phyloP scores from a whole-genome alignment of 2,329 filamentous ascomycete species.

The Raffaelea albimanens region DNA sequence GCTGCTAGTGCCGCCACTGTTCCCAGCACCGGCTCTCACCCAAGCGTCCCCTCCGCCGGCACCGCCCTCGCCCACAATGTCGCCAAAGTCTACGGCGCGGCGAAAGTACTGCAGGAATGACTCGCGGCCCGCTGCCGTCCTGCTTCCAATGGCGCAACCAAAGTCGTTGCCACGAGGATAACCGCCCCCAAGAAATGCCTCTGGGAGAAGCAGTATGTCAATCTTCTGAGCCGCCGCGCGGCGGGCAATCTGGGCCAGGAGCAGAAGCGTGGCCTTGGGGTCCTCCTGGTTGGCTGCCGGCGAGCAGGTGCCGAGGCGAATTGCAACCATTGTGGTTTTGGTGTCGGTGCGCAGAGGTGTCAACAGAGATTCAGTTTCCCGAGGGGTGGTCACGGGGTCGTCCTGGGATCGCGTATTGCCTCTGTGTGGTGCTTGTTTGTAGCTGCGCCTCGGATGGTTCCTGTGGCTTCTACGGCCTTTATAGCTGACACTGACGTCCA shows the following conservation, averaged over 20 bases:
- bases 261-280: slow-evolving; percentile 51
- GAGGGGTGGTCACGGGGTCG: too few species aligned
- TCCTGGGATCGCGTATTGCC: too few species aligned
- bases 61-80: slow-evolving; percentile 49
- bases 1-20: slow-evolving; percentile 8
- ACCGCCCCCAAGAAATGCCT: slow-evolving; percentile 75
- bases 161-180: slow-evolving; percentile 79
- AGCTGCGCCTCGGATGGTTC: too few species aligned
- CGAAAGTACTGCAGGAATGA: slow-evolving; percentile 78
- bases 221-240: slow-evolving; percentile 46
- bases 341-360: too few species aligned
- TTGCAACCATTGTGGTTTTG: slow-evolving; percentile 14
- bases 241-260: slow-evolving; percentile 53
- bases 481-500: too few species aligned
- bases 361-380: too few species aligned
- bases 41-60: slow-evolving; percentile 65
- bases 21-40: slow-evolving; percentile 37
- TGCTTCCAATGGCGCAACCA: slow-evolving; percentile 62
- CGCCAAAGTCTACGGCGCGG: slow-evolving; percentile 71
- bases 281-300: slow-evolving; percentile 39
- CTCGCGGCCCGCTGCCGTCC: slow-evolving; percentile 61
- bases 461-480: too few species aligned
- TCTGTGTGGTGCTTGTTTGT: too few species aligned
- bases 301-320: slow-evolving; percentile 47
- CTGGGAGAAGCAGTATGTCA: slow-evolving; percentile 77